Evolutionary conservation across 1,139 yeast species (phyloP).

Genomic region (Blastobotrys apis): DNA sequence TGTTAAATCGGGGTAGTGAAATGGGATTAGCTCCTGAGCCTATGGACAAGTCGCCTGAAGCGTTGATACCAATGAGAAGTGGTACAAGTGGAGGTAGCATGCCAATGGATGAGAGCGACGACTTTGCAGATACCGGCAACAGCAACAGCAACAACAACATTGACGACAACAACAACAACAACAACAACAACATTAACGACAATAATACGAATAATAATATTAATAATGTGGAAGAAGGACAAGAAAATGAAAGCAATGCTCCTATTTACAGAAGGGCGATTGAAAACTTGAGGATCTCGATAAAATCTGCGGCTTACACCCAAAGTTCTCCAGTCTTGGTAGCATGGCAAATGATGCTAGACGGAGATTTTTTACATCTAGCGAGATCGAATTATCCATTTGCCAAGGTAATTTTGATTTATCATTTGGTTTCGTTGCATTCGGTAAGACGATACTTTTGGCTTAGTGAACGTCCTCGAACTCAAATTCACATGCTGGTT

Average conservation of each 20-base stretch:
- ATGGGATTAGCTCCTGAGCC: neutral
- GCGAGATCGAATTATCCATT: conserved; percentile 21
- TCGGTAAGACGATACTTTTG: conserved; percentile 20
- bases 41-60: neutral
- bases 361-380: conserved; percentile 20
- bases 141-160: neutral
- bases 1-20: conserved; percentile 1
- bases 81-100: too few species aligned
- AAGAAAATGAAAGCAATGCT: neutral
- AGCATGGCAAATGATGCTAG: conserved; percentile 20
- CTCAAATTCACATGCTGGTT: conserved; percentile 2
- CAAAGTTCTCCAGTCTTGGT: conserved; percentile 14
- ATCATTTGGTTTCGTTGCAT: conserved; percentile 21
- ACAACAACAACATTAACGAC: neutral
- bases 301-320: conserved; percentile 3
- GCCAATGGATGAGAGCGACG: neutral
- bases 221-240: neutral
- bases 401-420: conserved; percentile 21
- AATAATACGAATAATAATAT: neutral
- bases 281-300: conserved; percentile 4
- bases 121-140: neutral
- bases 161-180: neutral
- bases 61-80: too few species aligned
- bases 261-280: conserved; percentile 7
- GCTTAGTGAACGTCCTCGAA: conserved; percentile 21